Evolutionary conservation across 768 basidiomycete species (phyloP).

Genomic region (Heimioporus sp.): DNA sequence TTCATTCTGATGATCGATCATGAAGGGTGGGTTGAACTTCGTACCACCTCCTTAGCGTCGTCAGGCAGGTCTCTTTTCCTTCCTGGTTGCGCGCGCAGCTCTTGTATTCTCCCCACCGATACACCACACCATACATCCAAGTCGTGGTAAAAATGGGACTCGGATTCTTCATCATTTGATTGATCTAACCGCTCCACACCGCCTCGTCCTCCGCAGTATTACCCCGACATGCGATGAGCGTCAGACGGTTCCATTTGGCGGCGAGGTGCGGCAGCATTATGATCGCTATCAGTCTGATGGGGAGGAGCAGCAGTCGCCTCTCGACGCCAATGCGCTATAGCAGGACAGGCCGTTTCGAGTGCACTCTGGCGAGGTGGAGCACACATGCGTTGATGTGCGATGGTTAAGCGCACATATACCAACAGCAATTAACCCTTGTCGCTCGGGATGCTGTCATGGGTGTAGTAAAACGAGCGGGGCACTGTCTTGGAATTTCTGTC

Average conservation of each 20-base stretch:
- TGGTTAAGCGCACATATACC: conserved; percentile 17
- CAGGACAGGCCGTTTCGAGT: conserved; percentile 16
- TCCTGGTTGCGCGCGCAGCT: too few species aligned
- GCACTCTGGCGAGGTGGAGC: conserved; percentile 15
- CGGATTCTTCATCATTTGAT: conserved; percentile 3
- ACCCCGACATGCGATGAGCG: conserved; percentile 1
- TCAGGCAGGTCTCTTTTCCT: too few species aligned
- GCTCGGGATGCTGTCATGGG: conserved; percentile 28
- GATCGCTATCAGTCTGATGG: conserved; percentile 6
- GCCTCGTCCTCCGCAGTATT: conserved; percentile 8
- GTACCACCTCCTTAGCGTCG: not conserved
- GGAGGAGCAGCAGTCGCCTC: conserved; percentile 1
- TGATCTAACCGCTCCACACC: conserved; percentile 11
- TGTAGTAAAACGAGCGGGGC: conserved; percentile 19
- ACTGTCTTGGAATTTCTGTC: conserved; percentile 23
- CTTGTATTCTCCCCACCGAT: too few species aligned
- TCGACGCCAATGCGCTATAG: conserved; percentile 11
- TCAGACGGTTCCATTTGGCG: conserved; percentile 5
- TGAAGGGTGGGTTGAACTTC: not conserved
- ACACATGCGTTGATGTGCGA: conserved; percentile 22
- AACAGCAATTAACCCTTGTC: conserved; percentile 7
- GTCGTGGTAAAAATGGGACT: not conserved
- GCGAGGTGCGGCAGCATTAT: conserved; percentile 2
- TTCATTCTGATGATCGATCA: not conserved
- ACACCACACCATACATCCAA: too few species aligned